Base-by-base conservation (phyloP, 352 stramenopile species). In the Phytophthora melonis region DNA sequence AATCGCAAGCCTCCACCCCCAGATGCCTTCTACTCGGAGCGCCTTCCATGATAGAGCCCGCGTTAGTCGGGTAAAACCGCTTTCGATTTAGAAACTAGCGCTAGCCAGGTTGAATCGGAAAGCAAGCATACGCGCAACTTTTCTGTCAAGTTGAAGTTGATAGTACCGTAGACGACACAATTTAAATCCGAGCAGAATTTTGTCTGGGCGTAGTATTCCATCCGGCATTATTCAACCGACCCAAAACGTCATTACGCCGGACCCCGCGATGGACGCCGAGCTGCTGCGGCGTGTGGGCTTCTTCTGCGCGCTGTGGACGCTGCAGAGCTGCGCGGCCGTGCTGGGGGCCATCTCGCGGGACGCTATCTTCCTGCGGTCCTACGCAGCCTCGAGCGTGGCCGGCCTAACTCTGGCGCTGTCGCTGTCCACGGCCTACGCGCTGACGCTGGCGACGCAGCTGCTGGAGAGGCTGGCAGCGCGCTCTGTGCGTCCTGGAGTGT, bases 291-390 rank as follows among this genome's bases (percentile, higher is more conserved):
- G 89, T 68, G 89, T 96, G 60, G 80, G 73, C 36, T 94, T 94
- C 87, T 94, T 94, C 82, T 90, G 85, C 71, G 82, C 81, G 56
- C 78, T 96, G 10, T 96, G 93, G 78, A 86, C 89, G 61, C 56
- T 93, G 6, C 88, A 96, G 63, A 94, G 87, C 81, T 94, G 89
- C 66, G 82, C 89, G 3, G 78, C 78, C 1, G 88, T 93, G 45
- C 74, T 96, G 10, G 87, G 88, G 53, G 88, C 82, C 66, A 92
- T 96, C 64, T 93, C 89, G 23, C 80, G 89, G 11, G 89, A 96
- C 68, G 89, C 88, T 45, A 89, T 96, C 68, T 96, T 96, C 74
- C 76, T 96, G 60, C 82, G 88, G 36, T 83, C 75, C 14, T 96
- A 91, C 68, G 68, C 75, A 45, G 89, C 88, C 50, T 89, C 87